phyloP scores from a whole-genome alignment of 2,329 filamentous ascomycete genomes.

The Xylaria multiplex region DNA sequence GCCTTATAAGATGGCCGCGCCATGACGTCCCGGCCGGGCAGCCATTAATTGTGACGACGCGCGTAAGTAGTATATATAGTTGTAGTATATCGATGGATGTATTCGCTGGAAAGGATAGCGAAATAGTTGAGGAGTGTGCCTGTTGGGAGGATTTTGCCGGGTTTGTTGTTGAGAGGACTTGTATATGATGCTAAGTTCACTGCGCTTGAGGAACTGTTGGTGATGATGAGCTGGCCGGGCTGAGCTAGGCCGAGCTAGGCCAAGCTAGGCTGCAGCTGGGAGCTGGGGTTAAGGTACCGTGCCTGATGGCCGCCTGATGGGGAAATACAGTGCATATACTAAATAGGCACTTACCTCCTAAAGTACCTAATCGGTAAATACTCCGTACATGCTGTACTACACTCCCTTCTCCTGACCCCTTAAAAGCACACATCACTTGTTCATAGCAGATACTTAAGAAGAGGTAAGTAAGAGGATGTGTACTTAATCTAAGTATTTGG shows the following conservation, averaged over 20 bases:
- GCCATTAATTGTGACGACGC: slow-evolving; percentile 42
- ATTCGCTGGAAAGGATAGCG: background rate
- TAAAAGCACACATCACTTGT: too few relatives aligned
- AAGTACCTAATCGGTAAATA: too few relatives aligned
- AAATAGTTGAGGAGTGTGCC: background rate
- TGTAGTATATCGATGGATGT: background rate
- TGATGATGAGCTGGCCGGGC: slow-evolving; percentile 7
- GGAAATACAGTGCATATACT: background rate
- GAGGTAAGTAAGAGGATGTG: too few relatives aligned
- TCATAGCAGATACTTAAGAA: too few relatives aligned
- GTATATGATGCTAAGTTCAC: background rate
- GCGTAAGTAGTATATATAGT: slow-evolving; percentile 2
- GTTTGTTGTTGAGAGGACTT: background rate
- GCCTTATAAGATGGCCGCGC: slow-evolving; percentile 54
- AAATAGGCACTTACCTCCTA: background rate
- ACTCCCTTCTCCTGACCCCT: too few relatives aligned
- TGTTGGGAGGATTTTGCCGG: background rate
- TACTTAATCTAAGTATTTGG: too few relatives aligned
- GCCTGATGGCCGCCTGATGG: background rate
- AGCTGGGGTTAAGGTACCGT: too few relatives aligned
- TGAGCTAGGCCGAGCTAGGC: slow-evolving; percentile 18
- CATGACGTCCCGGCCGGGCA: slow-evolving; percentile 46
- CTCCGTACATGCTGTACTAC: too few relatives aligned
- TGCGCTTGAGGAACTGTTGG: background rate
- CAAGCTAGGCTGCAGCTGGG: background rate